Evolutionary conservation across 2,329 filamentous ascomycete species (phyloP), one percentile per base, ranked within the genome.

Genomic region (Colletotrichum eremochloae): DNA sequence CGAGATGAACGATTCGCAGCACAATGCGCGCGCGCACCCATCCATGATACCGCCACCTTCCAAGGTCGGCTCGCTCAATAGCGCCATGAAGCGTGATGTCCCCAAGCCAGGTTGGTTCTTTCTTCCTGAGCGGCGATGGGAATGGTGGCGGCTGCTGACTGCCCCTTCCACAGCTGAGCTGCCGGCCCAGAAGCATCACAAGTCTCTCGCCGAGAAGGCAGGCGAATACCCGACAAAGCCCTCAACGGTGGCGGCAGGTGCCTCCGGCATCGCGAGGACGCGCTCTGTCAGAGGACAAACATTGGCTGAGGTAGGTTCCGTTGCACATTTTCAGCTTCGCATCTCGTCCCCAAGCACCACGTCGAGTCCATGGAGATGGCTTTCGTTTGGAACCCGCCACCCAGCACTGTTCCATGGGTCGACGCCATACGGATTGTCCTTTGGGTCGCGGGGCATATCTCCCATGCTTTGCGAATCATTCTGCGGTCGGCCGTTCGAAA

Each of bases 1-100:
- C 12, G 89, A 91, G 77, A 86, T 89, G 75, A 86, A 83, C 76
- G 87, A 90, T 9, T 90, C 89, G n/a, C 88, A 91, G 76, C 84
- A 82, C 80, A 92, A 92, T 78, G 80, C 85, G 55, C 86, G 89
- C 63, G 79, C 81, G 14, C 86, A 86, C 62, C 79, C 81, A 1
- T 78, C 84, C 0, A 82, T 82, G 48, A 82, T 82, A 64, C 81
- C 84, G 44, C 81, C 83, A 14, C 78, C 84, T 7, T 64, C 75
- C 29, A 84, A 84, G 72, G 76, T 78, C 1, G 82, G 81, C 48
- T 68, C 66, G 33, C 64, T 68, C 29, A 62, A 62, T 20, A 36
- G 15, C 66, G 65, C 68, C 53, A 68, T 87, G 72, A 92, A 92
- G 81, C 87, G 90, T 75, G 84, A 84, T 67, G 80, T 83, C 15